Evolutionary conservation across 2,329 filamentous ascomycete species (phyloP).

Genomic region (Scorias spongiosa): DNA sequence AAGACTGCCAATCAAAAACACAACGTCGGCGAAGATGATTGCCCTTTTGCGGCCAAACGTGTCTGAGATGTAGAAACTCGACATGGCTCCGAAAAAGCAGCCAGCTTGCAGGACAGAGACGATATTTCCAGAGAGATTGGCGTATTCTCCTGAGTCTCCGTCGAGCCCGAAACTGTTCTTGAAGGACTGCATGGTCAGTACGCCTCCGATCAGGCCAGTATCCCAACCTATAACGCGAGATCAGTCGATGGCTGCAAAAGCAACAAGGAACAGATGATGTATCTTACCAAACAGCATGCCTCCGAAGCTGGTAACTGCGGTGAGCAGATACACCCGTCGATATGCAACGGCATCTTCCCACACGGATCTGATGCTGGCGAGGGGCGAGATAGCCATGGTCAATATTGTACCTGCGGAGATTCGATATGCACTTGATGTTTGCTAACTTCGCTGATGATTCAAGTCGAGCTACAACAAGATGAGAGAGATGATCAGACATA

Average conservation of each 20-base stretch:
- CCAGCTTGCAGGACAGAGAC: constrained; percentile 29
- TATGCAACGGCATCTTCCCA: constrained; percentile 26
- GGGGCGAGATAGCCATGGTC: constrained; percentile 15
- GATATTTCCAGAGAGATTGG: constrained; percentile 28
- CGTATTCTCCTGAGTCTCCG: constrained; percentile 17
- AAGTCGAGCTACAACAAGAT: too few relatives aligned
- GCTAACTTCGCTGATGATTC: too few relatives aligned
- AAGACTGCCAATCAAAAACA: constrained; percentile 27
- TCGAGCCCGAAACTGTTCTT: constrained; percentile 27
- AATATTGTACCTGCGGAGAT: neutral
- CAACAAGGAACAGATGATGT: neutral
- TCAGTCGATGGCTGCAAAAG: neutral
- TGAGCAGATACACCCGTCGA: constrained; percentile 25
- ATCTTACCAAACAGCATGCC: constrained; percentile 23
- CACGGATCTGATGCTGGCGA: constrained; percentile 18
- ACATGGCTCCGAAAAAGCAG: constrained; percentile 30
- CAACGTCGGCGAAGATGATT: constrained; percentile 26
- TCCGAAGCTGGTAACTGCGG: constrained; percentile 28
- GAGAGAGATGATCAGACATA: too few relatives aligned
- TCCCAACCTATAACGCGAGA: constrained; percentile 8
- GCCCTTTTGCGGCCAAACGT: constrained; percentile 27
- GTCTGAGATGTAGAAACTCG: constrained; percentile 28
- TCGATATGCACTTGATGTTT: too few relatives aligned
- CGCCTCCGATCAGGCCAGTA: constrained; percentile 20
- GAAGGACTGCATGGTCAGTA: constrained; percentile 29